These are phyloP conservation scores for Fusarium siculi DNA, from an alignment of 2,329 filamentous ascomycete species.

Conservation along the genomic window DNA sequence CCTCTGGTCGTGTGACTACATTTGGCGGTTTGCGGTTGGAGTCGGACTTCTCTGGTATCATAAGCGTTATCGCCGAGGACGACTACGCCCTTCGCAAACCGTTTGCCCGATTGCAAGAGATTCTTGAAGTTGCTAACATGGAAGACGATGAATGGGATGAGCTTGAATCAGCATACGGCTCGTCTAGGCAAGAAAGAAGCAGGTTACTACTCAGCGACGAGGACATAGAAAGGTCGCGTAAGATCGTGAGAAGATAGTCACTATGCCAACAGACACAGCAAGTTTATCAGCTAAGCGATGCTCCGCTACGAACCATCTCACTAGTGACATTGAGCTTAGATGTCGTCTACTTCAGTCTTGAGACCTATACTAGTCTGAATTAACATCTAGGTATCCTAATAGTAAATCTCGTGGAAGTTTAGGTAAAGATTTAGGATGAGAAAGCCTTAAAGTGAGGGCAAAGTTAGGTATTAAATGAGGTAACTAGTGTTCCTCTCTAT, in stretches of 20 bases:
- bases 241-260: background rate
- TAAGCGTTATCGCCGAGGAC: background rate
- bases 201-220: background rate
- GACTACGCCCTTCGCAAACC: background rate
- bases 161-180: background rate
- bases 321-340: background rate
- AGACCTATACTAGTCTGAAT: background rate
- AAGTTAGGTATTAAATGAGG: background rate
- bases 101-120: background rate
- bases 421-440: background rate
- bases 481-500: background rate
- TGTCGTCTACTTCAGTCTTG: background rate
- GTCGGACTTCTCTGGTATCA: background rate
- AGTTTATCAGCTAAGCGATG: background rate
- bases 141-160: background rate
- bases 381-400: background rate
- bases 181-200: too few relatives aligned
- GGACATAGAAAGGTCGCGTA: background rate
- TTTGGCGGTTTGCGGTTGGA: background rate
- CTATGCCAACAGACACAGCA: background rate
- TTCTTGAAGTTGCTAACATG: background rate
- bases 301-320: background rate
- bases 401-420: background rate
- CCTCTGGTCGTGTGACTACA: background rate
- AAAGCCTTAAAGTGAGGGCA: background rate